A percentile compares a stretch with the other conserved stretches of the same genome.
Evolutionary conservation across 192 early-diverging fungal species (phyloP).

Genomic region (Rhizoclosmatium sp.): DNA sequence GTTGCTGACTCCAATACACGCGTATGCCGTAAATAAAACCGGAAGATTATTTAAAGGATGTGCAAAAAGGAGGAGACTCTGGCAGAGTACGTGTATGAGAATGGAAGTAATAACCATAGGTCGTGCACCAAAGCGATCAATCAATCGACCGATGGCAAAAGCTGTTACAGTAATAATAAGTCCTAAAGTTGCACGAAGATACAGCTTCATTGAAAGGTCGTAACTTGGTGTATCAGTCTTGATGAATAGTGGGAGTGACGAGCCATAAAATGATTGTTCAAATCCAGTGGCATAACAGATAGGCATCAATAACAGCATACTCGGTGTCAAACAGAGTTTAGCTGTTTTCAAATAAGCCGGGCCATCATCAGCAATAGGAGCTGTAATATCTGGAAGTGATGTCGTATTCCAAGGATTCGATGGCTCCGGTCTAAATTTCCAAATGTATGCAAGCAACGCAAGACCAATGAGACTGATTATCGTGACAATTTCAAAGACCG

Average conservation of each 20-base stretch:
- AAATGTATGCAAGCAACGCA: constrained; percentile 22
- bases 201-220: constrained; percentile 22
- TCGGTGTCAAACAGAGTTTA: not conserved
- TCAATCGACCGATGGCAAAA: constrained; percentile 15
- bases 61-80: constrained; percentile 1
- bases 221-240: not conserved
- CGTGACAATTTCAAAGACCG: constrained; percentile 28
- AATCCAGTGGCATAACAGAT: constrained; percentile 21
- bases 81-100: constrained; percentile 4
- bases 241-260: constrained; percentile 32
- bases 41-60: not conserved
- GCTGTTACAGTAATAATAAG: constrained; percentile 19
- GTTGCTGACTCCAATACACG: constrained; percentile 9
- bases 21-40: not conserved
- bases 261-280: constrained; percentile 37
- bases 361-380: not conserved
- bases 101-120: constrained; percentile 18
- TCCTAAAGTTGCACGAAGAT: constrained; percentile 27
- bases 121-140: constrained; percentile 15
- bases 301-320: constrained; percentile 33
- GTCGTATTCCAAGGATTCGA: constrained; percentile 17
- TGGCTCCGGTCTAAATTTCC: constrained; percentile 21
- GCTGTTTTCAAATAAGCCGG: constrained; percentile 22
- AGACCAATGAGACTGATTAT: constrained; percentile 15
- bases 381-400: not conserved